Percentiles rank a stretch among this genome's conserved stretches.
Evolutionary conservation across 371 early-diverging fungal genomes (phyloP).

Genomic region (Smittium mucronatum): DNA sequence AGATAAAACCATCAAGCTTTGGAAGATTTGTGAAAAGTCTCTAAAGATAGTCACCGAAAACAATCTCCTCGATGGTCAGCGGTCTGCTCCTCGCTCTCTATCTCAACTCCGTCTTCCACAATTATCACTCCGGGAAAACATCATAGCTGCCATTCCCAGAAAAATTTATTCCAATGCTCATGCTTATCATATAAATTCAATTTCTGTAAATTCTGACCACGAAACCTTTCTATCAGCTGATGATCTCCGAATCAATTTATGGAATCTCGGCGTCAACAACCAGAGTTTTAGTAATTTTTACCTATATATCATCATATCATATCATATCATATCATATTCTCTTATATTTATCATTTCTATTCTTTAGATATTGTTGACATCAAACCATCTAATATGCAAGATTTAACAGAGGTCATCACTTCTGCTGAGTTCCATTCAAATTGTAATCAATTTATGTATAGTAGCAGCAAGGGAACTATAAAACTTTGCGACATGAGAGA

Average conservation of each 20-base stretch:
- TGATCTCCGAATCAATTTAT: constrained; percentile 95
- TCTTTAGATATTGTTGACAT: constrained; percentile 90
- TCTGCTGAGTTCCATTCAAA: constrained; percentile 97
- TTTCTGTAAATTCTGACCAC: constrained; percentile 92
- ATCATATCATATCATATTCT: background rate
- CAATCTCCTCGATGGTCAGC: constrained; percentile 52
- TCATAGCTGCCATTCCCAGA: constrained; percentile 87
- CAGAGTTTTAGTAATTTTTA: constrained; percentile 61
- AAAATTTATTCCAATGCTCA: constrained; percentile 97
- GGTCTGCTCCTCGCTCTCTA: constrained; percentile 34
- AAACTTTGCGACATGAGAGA: constrained; percentile 93
- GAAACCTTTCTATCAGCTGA: constrained; percentile 97
- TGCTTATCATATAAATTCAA: constrained; percentile 98
- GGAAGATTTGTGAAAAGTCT: constrained; percentile 96
- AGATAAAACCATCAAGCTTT: constrained; percentile 97
- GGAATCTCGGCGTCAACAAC: constrained; percentile 91
- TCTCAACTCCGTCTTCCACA: constrained; percentile 63
- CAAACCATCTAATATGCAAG: constrained; percentile 98
- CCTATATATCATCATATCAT: background rate
- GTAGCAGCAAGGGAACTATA: constrained; percentile 95
- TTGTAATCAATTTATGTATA: constrained; percentile 96
- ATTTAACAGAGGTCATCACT: constrained; percentile 97
- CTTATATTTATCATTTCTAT: background rate
- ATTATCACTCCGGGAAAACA: constrained; percentile 82
- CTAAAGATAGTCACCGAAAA: constrained; percentile 85